Evolutionary conservation across 2,329 filamentous ascomycete species (phyloP).

Genomic region (Hypoxylon sp.): DNA sequence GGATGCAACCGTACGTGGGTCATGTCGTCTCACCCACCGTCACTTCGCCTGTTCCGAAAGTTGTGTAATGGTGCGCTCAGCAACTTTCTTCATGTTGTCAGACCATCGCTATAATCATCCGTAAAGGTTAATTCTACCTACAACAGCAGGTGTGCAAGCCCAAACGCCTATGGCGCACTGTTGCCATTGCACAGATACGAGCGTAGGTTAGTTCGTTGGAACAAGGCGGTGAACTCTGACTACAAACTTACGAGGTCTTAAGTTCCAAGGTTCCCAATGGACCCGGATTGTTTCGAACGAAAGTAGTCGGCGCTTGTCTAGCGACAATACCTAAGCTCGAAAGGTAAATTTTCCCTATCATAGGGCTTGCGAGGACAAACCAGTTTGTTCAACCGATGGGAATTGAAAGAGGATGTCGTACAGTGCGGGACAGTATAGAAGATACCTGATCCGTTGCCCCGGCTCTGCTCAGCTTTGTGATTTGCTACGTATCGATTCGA

Average conservation of each 20-base stretch:
- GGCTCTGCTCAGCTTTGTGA: slow-evolving; percentile 26
- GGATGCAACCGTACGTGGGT: slow-evolving; percentile 40
- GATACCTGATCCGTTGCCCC: slow-evolving; percentile 38
- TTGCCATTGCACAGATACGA: slow-evolving; percentile 28
- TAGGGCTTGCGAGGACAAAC: slow-evolving; percentile 15
- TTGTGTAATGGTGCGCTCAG: slow-evolving; percentile 36
- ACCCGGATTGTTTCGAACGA: slow-evolving; percentile 25
- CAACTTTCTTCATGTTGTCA: slow-evolving; percentile 17
- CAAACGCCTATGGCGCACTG: slow-evolving; percentile 26
- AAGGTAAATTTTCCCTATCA: slow-evolving; percentile 11
- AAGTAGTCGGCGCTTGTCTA: slow-evolving; percentile 2
- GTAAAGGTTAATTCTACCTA: slow-evolving; percentile 14
- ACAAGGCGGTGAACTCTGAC: slow-evolving; percentile 42
- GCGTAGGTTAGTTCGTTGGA: slow-evolving; percentile 11
- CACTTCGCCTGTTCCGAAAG: slow-evolving; percentile 39
- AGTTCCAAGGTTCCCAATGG: slow-evolving; percentile 23
- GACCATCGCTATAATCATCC: slow-evolving; percentile 10
- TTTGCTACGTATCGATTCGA: slow-evolving; percentile 36
- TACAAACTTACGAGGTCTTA: slow-evolving; percentile 22
- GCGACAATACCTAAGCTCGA: slow-evolving; percentile 19
- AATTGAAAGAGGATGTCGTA: slow-evolving; percentile 19
- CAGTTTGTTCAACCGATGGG: slow-evolving; percentile 28
- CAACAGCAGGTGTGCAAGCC: slow-evolving; percentile 18
- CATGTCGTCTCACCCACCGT: slow-evolving; percentile 35
- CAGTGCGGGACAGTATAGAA: slow-evolving; percentile 24